phyloP scores from a whole-genome alignment of 495 filamentous ascomycete genomes.

The Cercophora scortea region DNA sequence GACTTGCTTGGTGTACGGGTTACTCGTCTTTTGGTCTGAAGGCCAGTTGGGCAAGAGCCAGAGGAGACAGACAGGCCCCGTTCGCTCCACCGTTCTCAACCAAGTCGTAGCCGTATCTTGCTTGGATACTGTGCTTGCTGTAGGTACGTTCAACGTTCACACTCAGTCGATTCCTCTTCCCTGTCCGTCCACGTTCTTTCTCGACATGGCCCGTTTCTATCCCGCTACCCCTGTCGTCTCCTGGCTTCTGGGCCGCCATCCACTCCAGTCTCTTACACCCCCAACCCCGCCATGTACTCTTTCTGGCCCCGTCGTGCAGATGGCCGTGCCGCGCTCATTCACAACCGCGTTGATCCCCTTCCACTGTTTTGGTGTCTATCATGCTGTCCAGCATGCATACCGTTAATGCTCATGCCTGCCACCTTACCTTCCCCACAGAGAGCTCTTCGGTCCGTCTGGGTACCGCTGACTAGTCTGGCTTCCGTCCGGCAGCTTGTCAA shows the following conservation, averaged over 20 bases:
- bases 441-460: conserved; percentile 36
- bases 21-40: neutral
- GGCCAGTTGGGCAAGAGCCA: conserved; percentile 14
- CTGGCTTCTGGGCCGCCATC: conserved; percentile 20
- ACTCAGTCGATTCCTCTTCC: conserved; percentile 20
- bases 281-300: conserved; percentile 32
- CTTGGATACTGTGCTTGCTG: neutral
- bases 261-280: conserved; percentile 17
- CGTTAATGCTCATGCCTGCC: conserved; percentile 38
- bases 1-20: too few relatives aligned
- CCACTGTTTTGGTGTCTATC: conserved; percentile 33
- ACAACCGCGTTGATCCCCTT: conserved; percentile 36
- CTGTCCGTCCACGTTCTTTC: conserved; percentile 21
- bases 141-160: conserved; percentile 19
- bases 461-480: conserved; percentile 29
- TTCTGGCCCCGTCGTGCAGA: conserved; percentile 28
- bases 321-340: conserved; percentile 26
- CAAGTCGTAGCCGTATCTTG: conserved; percentile 11
- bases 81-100: conserved; percentile 1
- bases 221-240: conserved; percentile 21
- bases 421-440: conserved; percentile 31
- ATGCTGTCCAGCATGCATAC: conserved; percentile 33
- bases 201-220: conserved; percentile 22
- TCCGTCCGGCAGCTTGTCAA: conserved; percentile 23
- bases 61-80: conserved; percentile 2